These are phyloP conservation scores for Incumbomyces lentus DNA, from an alignment of 2,329 filamentous ascomycete species.

Conservation along the genomic window DNA sequence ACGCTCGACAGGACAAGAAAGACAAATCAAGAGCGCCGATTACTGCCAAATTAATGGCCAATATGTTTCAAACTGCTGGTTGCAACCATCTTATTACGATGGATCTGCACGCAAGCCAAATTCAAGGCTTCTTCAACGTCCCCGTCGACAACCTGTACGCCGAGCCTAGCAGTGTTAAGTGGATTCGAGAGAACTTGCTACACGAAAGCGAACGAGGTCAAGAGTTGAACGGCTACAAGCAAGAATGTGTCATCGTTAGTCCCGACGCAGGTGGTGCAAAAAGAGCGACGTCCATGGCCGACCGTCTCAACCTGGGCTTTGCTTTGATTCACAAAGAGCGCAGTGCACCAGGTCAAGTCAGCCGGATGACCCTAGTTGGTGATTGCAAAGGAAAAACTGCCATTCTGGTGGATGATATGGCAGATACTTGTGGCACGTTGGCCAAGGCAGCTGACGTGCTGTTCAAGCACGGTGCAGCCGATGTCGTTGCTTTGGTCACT, in stretches of 20 bases:
- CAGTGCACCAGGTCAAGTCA: slow-evolving; percentile 80
- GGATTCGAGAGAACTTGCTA: slow-evolving; percentile 78
- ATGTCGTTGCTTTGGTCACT: slow-evolving; percentile 90
- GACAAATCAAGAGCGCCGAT: slow-evolving; percentile 94
- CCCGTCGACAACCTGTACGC: slow-evolving; percentile 78
- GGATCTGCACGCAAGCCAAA: slow-evolving; percentile 89
- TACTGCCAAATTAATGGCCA: slow-evolving; percentile 87
- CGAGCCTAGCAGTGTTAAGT: slow-evolving; percentile 81
- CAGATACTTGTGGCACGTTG: slow-evolving; percentile 83
- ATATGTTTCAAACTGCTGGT: slow-evolving; percentile 92
- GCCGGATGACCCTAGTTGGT: slow-evolving; percentile 90
- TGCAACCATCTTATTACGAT: slow-evolving; percentile 93
- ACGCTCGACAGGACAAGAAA: slow-evolving; percentile 96
- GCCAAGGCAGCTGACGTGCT: slow-evolving; percentile 84
- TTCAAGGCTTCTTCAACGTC: slow-evolving; percentile 90
- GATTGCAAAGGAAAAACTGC: slow-evolving; percentile 84
- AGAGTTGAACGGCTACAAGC: slow-evolving; percentile 14
- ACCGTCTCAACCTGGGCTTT: slow-evolving; percentile 80
- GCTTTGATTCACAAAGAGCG: slow-evolving; percentile 96
- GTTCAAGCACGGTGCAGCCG: slow-evolving; percentile 72
- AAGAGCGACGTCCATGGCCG: slow-evolving; percentile 83
- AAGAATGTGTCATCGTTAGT: slow-evolving; percentile 72
- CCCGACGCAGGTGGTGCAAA: slow-evolving; percentile 93
- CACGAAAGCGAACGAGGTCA: slow-evolving; percentile 47
- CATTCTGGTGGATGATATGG: slow-evolving; percentile 97